Evolutionary conservation across 2,329 filamentous ascomycete species (phyloP).

Genomic region (Venturia carpophila): DNA sequence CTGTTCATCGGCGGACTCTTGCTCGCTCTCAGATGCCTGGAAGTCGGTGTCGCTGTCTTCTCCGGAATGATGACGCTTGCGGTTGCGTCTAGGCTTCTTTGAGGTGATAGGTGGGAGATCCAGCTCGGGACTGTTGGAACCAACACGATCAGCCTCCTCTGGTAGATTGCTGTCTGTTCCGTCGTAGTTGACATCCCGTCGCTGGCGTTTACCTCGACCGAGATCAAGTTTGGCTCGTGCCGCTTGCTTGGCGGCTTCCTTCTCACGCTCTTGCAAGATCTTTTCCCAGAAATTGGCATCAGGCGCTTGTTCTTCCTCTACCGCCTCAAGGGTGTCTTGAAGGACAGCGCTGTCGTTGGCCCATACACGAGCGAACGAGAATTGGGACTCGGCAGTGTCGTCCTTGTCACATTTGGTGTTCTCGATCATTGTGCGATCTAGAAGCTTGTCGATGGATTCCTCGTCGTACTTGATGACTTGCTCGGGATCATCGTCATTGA

Average conservation of each 20-base stretch:
- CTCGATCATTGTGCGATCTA: slow-evolving; percentile 80
- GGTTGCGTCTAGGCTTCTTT: slow-evolving; percentile 14
- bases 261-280: slow-evolving; percentile 77
- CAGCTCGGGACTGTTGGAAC: slow-evolving; percentile 4
- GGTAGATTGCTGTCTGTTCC: slow-evolving; percentile 9
- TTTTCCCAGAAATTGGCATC: slow-evolving; percentile 78
- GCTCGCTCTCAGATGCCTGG: slow-evolving; percentile 32
- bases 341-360: slow-evolving; percentile 67
- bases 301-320: slow-evolving; percentile 47
- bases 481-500: slow-evolving; percentile 63
- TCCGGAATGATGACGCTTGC: slow-evolving; percentile 23
- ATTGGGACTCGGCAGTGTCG: slow-evolving; percentile 65
- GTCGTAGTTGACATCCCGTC: slow-evolving; percentile 31
- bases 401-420: slow-evolving; percentile 59
- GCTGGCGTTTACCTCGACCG: slow-evolving; percentile 73
- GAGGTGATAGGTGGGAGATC: slow-evolving; percentile 1
- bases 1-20: slow-evolving; percentile 12
- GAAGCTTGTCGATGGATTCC: slow-evolving; percentile 73
- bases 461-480: slow-evolving; percentile 74
- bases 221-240: slow-evolving; percentile 64
- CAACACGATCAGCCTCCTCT: slow-evolving; percentile 22
- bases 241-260: slow-evolving; percentile 64
- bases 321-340: slow-evolving; percentile 53
- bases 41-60: slow-evolving; percentile 45
- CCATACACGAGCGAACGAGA: slow-evolving; percentile 88